phyloP scores from a whole-genome alignment of 164 flowering plant species.

The Echeveria elegans region DNA sequence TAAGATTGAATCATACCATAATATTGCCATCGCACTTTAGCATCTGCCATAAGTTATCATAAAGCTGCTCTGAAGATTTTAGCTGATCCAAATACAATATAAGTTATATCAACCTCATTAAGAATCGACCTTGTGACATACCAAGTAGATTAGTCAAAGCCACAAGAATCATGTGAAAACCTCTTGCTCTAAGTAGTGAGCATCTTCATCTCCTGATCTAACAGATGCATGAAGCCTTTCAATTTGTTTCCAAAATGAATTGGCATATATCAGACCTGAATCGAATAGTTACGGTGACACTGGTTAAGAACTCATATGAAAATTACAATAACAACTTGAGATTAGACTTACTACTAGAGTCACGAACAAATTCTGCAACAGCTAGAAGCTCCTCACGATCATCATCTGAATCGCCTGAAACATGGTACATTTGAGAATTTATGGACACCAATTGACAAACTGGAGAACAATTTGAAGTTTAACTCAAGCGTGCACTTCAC shows the following conservation, averaged over 20 bases:
- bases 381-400: constrained; percentile 34
- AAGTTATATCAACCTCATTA: background rate
- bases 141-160: background rate
- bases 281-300: background rate
- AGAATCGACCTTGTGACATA: background rate
- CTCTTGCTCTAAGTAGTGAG: constrained; percentile 51
- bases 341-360: constrained; percentile 25
- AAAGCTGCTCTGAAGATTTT: constrained; percentile 24
- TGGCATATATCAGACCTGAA: constrained; percentile 49
- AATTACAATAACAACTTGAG: background rate
- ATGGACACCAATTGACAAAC: background rate
- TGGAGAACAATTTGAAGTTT: background rate
- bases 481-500: background rate
- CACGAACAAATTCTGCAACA: constrained; percentile 28
- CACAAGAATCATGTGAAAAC: constrained; percentile 18
- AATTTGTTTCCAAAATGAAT: constrained; percentile 73
- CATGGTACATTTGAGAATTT: background rate
- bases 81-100: constrained; percentile 15
- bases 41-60: constrained; percentile 22
- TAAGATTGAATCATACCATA: constrained; percentile 19
- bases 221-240: constrained; percentile 43
- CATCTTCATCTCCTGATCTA: constrained; percentile 28
- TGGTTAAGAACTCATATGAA: background rate
- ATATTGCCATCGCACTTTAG: constrained; percentile 13
- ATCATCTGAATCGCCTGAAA: constrained; percentile 32